These are phyloP conservation scores for Phoenix dactylifera DNA, from an alignment of 176 grass and related monocot species.

Conservation along the genomic window DNA sequence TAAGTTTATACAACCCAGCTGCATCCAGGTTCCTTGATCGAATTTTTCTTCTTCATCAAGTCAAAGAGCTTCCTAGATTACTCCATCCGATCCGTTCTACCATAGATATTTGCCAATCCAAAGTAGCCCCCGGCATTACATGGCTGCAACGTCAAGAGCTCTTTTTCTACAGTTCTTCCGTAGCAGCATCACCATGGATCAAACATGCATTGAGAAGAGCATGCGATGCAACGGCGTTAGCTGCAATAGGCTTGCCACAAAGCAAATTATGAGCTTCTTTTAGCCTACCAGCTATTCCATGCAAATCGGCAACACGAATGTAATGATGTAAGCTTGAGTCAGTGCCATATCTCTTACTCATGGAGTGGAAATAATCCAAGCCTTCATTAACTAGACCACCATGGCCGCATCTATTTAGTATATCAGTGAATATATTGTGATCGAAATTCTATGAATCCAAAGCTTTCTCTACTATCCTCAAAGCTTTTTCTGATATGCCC, in stretches of 20 bases:
- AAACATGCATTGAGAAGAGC: slow-evolving; percentile 47
- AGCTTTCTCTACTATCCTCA: slow-evolving; percentile 19
- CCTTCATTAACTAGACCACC: slow-evolving; percentile 32
- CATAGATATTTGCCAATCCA: not conserved
- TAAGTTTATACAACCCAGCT: slow-evolving; percentile 19
- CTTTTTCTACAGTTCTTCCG: slow-evolving; percentile 19
- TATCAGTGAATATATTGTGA: slow-evolving; percentile 35
- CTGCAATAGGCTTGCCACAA: slow-evolving; percentile 17
- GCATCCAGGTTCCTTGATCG: slow-evolving; percentile 7
- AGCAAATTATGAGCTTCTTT: slow-evolving; percentile 33
- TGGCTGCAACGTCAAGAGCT: slow-evolving; percentile 24
- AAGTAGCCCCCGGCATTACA: not conserved
- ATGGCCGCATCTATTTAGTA: slow-evolving; percentile 38
- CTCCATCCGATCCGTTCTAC: not conserved
- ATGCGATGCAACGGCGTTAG: slow-evolving; percentile 27
- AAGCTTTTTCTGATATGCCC: slow-evolving; percentile 22
- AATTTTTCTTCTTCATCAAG: not conserved
- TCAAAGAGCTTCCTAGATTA: slow-evolving; percentile 2
- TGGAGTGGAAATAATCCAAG: slow-evolving; percentile 35
- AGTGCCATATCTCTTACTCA: slow-evolving; percentile 27
- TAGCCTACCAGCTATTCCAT: slow-evolving; percentile 40
- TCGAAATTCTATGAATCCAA: slow-evolving; percentile 25
- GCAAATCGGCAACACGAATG: slow-evolving; percentile 31
- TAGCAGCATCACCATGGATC: slow-evolving; percentile 13
- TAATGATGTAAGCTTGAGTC: slow-evolving; percentile 34